Conservation (phyloP, 2,329 filamentous ascomycete species). For the Chaetomiaceae sp. region DNA sequence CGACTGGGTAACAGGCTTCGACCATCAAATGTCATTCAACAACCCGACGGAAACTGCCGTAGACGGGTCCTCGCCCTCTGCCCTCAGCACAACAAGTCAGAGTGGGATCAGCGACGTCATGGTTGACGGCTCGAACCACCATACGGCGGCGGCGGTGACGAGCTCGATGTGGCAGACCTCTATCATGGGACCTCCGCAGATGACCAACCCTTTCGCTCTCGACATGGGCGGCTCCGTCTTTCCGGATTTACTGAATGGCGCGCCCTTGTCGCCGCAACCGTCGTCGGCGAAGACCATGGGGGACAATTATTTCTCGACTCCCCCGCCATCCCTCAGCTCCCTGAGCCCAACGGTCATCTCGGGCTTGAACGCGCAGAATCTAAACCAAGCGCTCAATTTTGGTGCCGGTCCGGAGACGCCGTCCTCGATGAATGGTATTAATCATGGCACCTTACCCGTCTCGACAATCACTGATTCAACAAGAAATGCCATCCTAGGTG, state of each 20-base stretch:
- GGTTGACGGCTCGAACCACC: constrained; percentile 75
- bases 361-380: constrained; percentile 55
- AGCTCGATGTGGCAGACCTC: constrained; percentile 66
- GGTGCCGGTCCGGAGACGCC: constrained; percentile 65
- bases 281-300: constrained; percentile 64
- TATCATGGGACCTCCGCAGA: constrained; percentile 64
- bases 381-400: constrained; percentile 64
- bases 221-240: constrained; percentile 72
- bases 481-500: constrained; percentile 56
- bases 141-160: constrained; percentile 48
- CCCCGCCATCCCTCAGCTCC: constrained; percentile 68
- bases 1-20: constrained; percentile 78
- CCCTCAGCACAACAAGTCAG: constrained; percentile 91
- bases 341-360: constrained; percentile 69
- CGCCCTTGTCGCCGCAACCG: constrained; percentile 73
- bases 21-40: constrained; percentile 68
- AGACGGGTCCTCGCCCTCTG: constrained; percentile 91
- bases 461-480: constrained; percentile 63
- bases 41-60: constrained; percentile 71
- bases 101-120: constrained; percentile 88
- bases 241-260: constrained; percentile 68
- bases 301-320: constrained; percentile 75
- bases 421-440: constrained; percentile 64
- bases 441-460: constrained; percentile 54
- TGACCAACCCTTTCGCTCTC: constrained; percentile 66